These are phyloP conservation scores for Abrus precatorius DNA, from an alignment of 306 rosid species.

Conservation along the genomic window DNA sequence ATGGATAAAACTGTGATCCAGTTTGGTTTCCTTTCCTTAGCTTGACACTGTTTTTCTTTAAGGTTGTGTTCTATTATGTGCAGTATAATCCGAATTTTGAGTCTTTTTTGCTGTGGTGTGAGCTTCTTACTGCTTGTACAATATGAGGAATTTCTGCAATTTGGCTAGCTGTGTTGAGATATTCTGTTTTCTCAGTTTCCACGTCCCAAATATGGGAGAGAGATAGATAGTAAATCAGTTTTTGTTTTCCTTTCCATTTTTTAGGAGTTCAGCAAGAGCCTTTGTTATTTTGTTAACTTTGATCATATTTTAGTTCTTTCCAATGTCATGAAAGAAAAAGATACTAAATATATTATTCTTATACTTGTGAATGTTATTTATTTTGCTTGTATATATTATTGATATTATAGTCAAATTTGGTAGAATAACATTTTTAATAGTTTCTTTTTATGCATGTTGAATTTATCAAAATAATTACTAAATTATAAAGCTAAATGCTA, in stretches of 20 bases:
- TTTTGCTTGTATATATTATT: too few species aligned
- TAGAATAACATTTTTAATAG: too few species aligned
- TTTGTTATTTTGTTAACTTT: constrained; percentile 16
- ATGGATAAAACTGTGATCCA: constrained; percentile 38
- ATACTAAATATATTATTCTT: too few species aligned
- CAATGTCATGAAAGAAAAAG: too few species aligned
- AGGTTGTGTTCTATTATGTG: constrained; percentile 35
- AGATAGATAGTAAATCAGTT: neutral
- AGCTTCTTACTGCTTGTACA: constrained; percentile 40
- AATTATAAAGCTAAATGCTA: too few species aligned
- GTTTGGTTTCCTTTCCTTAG: constrained; percentile 49
- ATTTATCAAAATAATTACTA: too few species aligned
- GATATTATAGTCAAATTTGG: too few species aligned
- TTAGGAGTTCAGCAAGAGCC: neutral
- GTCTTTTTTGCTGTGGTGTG: constrained; percentile 28
- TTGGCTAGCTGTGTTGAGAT: constrained; percentile 33
- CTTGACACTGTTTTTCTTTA: constrained; percentile 29
- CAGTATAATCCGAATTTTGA: constrained; percentile 33
- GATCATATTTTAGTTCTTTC: neutral
- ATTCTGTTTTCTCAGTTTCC: constrained; percentile 40
- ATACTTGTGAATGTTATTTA: too few species aligned
- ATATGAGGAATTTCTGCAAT: constrained; percentile 36
- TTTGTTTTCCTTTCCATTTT: constrained; percentile 12
- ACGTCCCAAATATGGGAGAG: constrained; percentile 17
- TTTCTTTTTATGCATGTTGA: too few species aligned